Evolutionary conservation across 805 yeast genomes (phyloP).

Genomic region (Yarrowia keelungensis): DNA sequence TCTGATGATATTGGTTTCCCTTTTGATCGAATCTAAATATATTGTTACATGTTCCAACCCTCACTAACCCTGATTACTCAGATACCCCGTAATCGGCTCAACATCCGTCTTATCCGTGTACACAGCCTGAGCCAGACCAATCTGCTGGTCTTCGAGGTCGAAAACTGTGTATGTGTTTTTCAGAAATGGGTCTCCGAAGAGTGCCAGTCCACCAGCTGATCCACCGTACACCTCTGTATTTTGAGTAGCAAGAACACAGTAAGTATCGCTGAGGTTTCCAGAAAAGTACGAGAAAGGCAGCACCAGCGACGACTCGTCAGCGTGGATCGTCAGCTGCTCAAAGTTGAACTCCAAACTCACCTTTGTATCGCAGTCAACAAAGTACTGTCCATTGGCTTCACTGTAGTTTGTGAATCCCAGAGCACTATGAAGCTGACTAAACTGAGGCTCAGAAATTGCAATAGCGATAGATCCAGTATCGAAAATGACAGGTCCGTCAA

Average conservation of each 20-base stretch:
- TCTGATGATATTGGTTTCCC: no score
- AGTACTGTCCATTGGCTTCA: neutral
- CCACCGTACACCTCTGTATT: neutral
- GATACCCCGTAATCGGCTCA: neutral
- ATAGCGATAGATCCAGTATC: neutral
- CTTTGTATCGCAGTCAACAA: neutral
- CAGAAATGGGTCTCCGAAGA: neutral
- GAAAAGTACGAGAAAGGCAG: constrained; percentile 1
- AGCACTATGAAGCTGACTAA: neutral
- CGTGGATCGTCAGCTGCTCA: neutral
- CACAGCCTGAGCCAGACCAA: constrained; percentile 2
- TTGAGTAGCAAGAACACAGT: neutral
- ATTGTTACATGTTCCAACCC: no score
- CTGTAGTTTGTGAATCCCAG: constrained; percentile 4
- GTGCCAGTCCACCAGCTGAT: no score
- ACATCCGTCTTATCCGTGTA: neutral
- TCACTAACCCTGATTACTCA: neutral
- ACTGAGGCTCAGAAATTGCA: neutral
- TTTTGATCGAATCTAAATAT: no score
- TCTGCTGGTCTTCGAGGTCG: neutral
- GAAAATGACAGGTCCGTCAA: neutral
- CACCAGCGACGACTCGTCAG: neutral
- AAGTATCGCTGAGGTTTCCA: neutral
- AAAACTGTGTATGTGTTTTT: neutral
- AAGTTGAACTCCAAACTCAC: constrained; percentile 1